Conservation (phyloP, 305 asterid species). For the Ilex paraguariensis region DNA sequence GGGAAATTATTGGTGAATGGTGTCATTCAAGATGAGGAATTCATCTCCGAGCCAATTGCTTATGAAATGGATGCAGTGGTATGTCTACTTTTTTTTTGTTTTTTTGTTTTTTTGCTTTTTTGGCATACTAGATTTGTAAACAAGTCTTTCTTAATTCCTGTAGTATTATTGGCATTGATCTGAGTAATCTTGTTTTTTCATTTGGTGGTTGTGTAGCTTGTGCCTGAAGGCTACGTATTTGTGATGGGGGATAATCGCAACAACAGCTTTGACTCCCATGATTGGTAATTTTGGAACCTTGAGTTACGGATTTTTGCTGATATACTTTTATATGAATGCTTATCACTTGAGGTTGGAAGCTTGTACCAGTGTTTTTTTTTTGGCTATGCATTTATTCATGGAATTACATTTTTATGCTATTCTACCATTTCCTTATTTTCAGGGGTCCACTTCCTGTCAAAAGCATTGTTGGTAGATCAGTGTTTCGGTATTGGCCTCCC, state of each 20-base stretch:
- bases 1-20: conserved; percentile 76
- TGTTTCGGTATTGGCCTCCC: conserved; percentile 95
- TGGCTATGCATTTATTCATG: not conserved
- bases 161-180: conserved; percentile 4
- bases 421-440: conserved; percentile 10
- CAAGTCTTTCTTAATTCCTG: not conserved
- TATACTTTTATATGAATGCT: not conserved
- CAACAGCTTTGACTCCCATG: conserved; percentile 87
- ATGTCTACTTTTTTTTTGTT: conserved; percentile 13
- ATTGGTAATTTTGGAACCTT: conserved; percentile 46
- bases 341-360: not conserved
- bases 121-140: not conserved
- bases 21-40: conserved; percentile 70
- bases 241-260: conserved; percentile 97
- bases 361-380: not conserved
- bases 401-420: not conserved
- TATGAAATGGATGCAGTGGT: conserved; percentile 87
- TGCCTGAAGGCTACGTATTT: conserved; percentile 86
- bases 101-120: conserved; percentile 3
- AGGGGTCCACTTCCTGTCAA: conserved; percentile 94
- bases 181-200: conserved; percentile 5
- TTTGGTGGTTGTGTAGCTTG: conserved; percentile 38
- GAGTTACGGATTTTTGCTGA: not conserved
- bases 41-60: conserved; percentile 74
- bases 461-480: conserved; percentile 77